phyloP scores from a whole-genome alignment of 371 early-diverging fungal species.

The Mycotypha africana region DNA sequence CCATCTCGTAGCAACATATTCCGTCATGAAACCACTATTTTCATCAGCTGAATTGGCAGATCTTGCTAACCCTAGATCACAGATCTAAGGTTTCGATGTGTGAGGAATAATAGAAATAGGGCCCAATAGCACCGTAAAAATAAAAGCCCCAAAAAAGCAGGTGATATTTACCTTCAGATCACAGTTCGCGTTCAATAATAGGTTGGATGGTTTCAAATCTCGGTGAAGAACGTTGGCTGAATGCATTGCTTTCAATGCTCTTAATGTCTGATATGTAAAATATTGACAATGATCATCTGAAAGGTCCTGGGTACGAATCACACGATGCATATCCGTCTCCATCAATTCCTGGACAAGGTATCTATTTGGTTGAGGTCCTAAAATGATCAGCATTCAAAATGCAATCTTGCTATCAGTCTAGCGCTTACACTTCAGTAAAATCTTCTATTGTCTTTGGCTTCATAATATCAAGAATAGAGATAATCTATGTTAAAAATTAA shows the following conservation, averaged over 20 bases:
- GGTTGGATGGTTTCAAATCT: slow-evolving; percentile 96
- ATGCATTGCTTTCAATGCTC: slow-evolving; percentile 97
- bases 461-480: slow-evolving; percentile 86
- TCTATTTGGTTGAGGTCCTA: too few species aligned
- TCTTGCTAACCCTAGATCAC: slow-evolving; percentile 93
- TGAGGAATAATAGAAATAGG: too few species aligned
- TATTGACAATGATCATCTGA: slow-evolving; percentile 98
- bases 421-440: slow-evolving; percentile 81
- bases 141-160: too few species aligned
- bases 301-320: slow-evolving; percentile 95
- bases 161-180: slow-evolving; percentile 84
- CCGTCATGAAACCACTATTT: slow-evolving; percentile 91
- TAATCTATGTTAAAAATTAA: slow-evolving; percentile 72
- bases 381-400: too few species aligned
- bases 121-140: too few species aligned
- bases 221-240: slow-evolving; percentile 97
- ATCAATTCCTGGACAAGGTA: slow-evolving; percentile 82
- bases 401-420: background rate
- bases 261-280: slow-evolving; percentile 95
- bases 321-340: slow-evolving; percentile 98
- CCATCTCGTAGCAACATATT: slow-evolving; percentile 98
- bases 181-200: slow-evolving; percentile 96
- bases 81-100: too few species aligned
- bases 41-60: slow-evolving; percentile 86
- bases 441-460: slow-evolving; percentile 66